Evolutionary conservation across 2,329 filamentous ascomycete genomes (phyloP).

Genomic region (Fusarium domesticum): DNA sequence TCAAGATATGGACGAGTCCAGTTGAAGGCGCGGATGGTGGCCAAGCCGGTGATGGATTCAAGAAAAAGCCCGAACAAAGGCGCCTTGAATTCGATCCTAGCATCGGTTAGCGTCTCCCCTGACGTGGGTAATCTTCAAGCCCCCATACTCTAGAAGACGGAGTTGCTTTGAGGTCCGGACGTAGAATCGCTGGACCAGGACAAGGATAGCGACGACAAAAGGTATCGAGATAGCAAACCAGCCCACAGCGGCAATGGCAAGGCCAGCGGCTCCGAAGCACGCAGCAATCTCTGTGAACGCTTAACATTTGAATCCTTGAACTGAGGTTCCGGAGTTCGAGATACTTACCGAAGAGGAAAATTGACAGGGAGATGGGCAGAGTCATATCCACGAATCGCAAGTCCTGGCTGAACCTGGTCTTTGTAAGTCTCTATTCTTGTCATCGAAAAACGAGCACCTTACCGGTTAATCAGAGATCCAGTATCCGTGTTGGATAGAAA

Average conservation of each 20-base stretch:
- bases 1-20: conserved; percentile 38
- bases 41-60: conserved; percentile 32
- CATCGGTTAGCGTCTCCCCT: not conserved
- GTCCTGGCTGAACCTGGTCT: conserved; percentile 41
- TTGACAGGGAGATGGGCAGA: conserved; percentile 30
- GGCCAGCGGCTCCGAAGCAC: conserved; percentile 42
- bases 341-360: conserved; percentile 29
- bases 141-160: conserved; percentile 45
- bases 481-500: conserved; percentile 30
- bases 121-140: no score
- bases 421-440: conserved; percentile 1
- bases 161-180: conserved; percentile 55
- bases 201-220: conserved; percentile 39
- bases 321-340: not conserved
- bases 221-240: conserved; percentile 47
- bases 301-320: not conserved
- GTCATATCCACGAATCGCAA: conserved; percentile 40
- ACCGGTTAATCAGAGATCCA: conserved; percentile 31
- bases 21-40: conserved; percentile 39
- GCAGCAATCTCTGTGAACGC: conserved; percentile 25
- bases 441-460: not conserved
- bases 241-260: conserved; percentile 43
- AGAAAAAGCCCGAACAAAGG: conserved; percentile 35
- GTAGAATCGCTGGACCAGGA: conserved; percentile 50
- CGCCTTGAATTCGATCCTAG: conserved; percentile 33